phyloP scores from a whole-genome alignment of 371 early-diverging fungal genomes.

The Thermomucor indicae-seudaticae region DNA sequence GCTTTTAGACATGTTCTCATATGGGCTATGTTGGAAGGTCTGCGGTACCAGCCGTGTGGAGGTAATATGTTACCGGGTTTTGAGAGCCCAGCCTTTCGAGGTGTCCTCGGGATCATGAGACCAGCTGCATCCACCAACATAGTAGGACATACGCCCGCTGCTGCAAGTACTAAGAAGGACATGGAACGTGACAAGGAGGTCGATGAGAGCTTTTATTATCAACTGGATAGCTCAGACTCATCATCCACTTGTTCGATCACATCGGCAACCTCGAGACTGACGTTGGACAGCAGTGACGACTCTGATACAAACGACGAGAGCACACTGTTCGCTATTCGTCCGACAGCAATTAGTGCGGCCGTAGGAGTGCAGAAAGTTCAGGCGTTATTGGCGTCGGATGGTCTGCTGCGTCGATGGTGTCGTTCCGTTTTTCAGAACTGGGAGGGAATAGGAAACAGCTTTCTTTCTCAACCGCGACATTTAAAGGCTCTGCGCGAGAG shows the following conservation, averaged over 20 bases:
- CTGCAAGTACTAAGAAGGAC: too few relatives aligned
- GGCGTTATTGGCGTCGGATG: slow-evolving; percentile 1
- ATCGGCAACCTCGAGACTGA: not conserved
- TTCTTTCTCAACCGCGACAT: slow-evolving; percentile 9
- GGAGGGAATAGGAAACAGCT: slow-evolving; percentile 44
- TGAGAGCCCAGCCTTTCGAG: too few relatives aligned
- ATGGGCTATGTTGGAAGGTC: too few relatives aligned
- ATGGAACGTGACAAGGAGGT: not conserved
- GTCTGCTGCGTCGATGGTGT: slow-evolving; percentile 23
- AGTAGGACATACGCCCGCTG: too few relatives aligned
- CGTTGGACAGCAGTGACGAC: not conserved
- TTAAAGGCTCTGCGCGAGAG: slow-evolving; percentile 1
- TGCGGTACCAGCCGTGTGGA: too few relatives aligned
- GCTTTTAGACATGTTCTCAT: too few relatives aligned
- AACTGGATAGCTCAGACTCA: slow-evolving; percentile 17
- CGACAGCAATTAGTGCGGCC: slow-evolving; percentile 18
- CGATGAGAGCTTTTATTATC: slow-evolving; percentile 20
- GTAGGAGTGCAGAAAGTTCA: too few relatives aligned
- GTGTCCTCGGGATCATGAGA: slow-evolving; percentile 1
- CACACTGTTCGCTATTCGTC: slow-evolving; percentile 26
- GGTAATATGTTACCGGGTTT: too few relatives aligned
- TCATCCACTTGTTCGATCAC: not conserved
- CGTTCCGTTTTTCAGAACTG: slow-evolving; percentile 40
- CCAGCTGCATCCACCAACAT: slow-evolving; percentile 3
- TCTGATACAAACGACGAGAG: slow-evolving; percentile 18